Evolutionary conservation across 148 eudicot genomes (phyloP).

Genomic region (Fallopia convolvulus): DNA sequence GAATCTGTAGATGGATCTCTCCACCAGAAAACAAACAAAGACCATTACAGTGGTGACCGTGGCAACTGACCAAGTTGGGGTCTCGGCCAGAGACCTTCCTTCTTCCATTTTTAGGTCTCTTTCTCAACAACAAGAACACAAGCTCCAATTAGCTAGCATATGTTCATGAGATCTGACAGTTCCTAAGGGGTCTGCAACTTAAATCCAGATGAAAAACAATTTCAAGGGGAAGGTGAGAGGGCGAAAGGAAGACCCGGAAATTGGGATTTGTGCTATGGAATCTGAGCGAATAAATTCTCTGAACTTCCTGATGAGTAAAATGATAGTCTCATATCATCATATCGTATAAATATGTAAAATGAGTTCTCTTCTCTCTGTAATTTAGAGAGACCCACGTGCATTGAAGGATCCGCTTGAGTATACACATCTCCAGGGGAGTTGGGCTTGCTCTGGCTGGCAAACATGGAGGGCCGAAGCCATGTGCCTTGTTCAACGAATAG

Average conservation of each 20-base stretch:
- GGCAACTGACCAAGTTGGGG: constrained; percentile 99
- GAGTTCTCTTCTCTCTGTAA: neutral
- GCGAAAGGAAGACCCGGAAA: neutral
- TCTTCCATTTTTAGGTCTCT: constrained; percentile 34
- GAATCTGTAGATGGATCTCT: constrained; percentile 82
- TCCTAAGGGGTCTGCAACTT: neutral
- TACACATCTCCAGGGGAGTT: constrained; percentile 1
- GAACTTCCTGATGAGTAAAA: neutral
- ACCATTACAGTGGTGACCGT: constrained; percentile 88
- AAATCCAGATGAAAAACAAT: neutral
- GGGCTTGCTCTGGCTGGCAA: neutral
- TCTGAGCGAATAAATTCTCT: neutral
- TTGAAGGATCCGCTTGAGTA: neutral
- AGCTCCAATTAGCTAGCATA: neutral
- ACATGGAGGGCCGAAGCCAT: constrained; percentile 10
- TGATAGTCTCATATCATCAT: neutral
- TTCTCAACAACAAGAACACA: constrained; percentile 12
- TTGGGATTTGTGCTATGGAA: neutral
- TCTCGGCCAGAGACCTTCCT: constrained; percentile 90
- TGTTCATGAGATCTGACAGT: neutral
- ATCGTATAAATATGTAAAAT: neutral
- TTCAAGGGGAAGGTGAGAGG: neutral
- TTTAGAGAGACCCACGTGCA: constrained; percentile 8
- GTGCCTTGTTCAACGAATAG: neutral
- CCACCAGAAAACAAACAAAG: constrained; percentile 71